These are phyloP conservation scores for Ricinus communis DNA, from an alignment of 345 rosid species.

Conservation along the genomic window DNA sequence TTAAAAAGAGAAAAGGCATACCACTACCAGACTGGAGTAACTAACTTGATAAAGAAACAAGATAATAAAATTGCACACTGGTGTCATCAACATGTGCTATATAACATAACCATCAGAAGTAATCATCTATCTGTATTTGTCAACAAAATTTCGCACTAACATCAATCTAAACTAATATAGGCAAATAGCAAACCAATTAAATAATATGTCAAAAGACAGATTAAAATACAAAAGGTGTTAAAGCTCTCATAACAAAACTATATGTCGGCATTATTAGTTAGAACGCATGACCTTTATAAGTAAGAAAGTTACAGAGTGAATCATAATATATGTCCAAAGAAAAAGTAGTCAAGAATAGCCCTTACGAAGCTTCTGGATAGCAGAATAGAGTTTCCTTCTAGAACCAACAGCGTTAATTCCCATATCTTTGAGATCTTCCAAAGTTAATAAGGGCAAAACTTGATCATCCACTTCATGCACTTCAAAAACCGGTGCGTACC, in stretches of 20 bases:
- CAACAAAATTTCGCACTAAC: neutral
- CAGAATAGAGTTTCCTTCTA: slow-evolving; percentile 32
- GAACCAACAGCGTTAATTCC: slow-evolving; percentile 40
- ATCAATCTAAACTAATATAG: neutral
- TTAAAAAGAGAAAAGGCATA: too few species aligned
- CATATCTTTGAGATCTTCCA: slow-evolving; percentile 42
- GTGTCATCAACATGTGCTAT: neutral
- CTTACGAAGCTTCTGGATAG: slow-evolving; percentile 34
- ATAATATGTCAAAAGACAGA: neutral
- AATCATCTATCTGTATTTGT: slow-evolving; percentile 2
- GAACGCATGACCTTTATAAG: slow-evolving; percentile 8
- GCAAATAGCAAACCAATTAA: neutral
- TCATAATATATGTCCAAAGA: neutral
- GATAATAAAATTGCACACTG: neutral
- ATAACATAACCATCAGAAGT: neutral
- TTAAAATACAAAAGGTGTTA: neutral
- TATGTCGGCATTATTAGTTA: slow-evolving; percentile 7
- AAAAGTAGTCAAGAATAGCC: slow-evolving; percentile 29
- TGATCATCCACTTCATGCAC: slow-evolving; percentile 37
- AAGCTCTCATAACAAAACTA: slow-evolving; percentile 1
- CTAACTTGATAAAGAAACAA: neutral
- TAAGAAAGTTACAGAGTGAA: slow-evolving; percentile 12
- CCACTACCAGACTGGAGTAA: too few species aligned
- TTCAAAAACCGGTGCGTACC: slow-evolving; percentile 40
- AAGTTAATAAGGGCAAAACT: slow-evolving; percentile 30